Base-by-base conservation (phyloP, 768 basidiomycete species). In the Lepiota brunneoincarnata region DNA sequence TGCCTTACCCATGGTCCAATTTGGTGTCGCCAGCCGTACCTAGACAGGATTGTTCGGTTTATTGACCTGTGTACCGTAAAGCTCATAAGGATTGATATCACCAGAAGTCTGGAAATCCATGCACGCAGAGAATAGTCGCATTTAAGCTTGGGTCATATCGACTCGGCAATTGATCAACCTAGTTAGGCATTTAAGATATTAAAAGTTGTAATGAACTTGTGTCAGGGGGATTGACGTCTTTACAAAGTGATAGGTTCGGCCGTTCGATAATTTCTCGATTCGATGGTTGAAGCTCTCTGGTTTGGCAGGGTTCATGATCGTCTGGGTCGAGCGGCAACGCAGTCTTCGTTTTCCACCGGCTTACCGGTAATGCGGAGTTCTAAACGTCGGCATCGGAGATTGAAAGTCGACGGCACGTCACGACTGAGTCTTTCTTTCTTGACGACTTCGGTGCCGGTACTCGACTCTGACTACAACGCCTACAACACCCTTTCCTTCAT, bases 21-120 rank as follows among this genome's bases (percentile, higher is more conserved):
- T 64, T 89, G 89, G 64, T 85, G 67, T 50, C 86, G 75, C 87
- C 87, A 91, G 31, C 86, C 86, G 65, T 84, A 89, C 83, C 83
- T 84, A 41, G 54, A 14, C 44, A 36, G 15, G 14, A 44, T 23
- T 51, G 10, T 10, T 26, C 18, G 15, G 42, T 21, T 24, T 24
- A 11, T 34, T 15, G n/a, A 41, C 37, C 38, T 26, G 11, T n/a
- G 35, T 5, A 17, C 34, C 12, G 23, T 31, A 38, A 36, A 18
- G 50, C 14, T 12, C 49, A 6, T 20, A 17, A 18, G 20, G 12
- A 51, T 21, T 37, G 23, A 34, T 34, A 54, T 57, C 65, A 72
- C 77, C 77, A 79, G 23, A 72, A 65, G 63, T 92, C 91, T 12
- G 91, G 90, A 64, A 92, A 91, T 1, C 91, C 90, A 63, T 93